phyloP scores from a whole-genome alignment of 2,329 filamentous ascomycete genomes.

The Paracorniculantispora psalliotae region DNA sequence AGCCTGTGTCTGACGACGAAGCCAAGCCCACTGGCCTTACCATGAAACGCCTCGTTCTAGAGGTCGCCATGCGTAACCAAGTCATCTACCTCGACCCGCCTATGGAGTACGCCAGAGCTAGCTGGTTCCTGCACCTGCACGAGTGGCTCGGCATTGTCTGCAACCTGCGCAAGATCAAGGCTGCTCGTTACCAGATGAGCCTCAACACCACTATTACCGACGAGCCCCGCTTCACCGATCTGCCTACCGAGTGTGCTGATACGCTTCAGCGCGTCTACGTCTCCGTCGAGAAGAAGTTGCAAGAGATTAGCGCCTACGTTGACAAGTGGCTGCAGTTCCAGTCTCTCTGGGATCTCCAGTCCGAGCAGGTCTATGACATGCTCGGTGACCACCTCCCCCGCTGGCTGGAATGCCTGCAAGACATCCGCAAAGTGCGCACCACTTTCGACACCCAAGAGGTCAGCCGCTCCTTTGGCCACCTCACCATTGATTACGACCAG shows the following conservation, averaged over 20 bases:
- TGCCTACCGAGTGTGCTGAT: slow-evolving; percentile 78
- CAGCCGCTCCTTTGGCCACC: slow-evolving; percentile 85
- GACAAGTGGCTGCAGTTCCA: slow-evolving; percentile 99
- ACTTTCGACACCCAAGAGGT: slow-evolving; percentile 98
- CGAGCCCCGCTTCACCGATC: slow-evolving; percentile 71
- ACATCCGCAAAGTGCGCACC: slow-evolving; percentile 89
- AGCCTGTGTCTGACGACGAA: slow-evolving; percentile 42
- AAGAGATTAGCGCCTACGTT: slow-evolving; percentile 77
- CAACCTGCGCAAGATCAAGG: slow-evolving; percentile 89
- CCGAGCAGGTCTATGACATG: slow-evolving; percentile 89
- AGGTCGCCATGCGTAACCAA: slow-evolving; percentile 97
- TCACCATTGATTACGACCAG: slow-evolving; percentile 96
- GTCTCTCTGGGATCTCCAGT: slow-evolving; percentile 95
- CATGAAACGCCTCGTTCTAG: slow-evolving; percentile 73
- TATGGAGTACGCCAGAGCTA: slow-evolving; percentile 82
- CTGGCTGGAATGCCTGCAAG: slow-evolving; percentile 94
- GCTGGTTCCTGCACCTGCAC: slow-evolving; percentile 89
- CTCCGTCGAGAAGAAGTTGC: slow-evolving; percentile 76
- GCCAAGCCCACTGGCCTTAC: slow-evolving; percentile 51
- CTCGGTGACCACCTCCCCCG: slow-evolving; percentile 85
- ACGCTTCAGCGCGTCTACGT: slow-evolving; percentile 76
- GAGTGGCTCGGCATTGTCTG: slow-evolving; percentile 91
- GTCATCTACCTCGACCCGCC: slow-evolving; percentile 95
- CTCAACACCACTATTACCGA: slow-evolving; percentile 62
- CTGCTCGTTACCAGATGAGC: slow-evolving; percentile 89